Evolutionary conservation across 495 filamentous ascomycete species (phyloP), one percentile per base, ranked within the genome.

Genomic region (Platismatia glauca): DNA sequence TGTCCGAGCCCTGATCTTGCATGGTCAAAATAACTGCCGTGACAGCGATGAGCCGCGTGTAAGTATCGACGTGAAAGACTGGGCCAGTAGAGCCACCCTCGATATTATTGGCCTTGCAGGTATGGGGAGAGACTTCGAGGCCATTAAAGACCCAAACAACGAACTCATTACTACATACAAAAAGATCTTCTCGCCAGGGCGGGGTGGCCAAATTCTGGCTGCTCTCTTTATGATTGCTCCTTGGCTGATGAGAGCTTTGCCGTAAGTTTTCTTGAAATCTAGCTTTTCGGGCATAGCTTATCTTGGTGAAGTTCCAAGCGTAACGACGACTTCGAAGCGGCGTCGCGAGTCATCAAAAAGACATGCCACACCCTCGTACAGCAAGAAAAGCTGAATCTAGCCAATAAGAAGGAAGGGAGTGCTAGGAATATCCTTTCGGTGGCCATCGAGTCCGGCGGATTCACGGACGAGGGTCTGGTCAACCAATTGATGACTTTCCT

Each of bases 81-180:
- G 77, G 76, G 62, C 61, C 18, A 72, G 71, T 27, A 78, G 88
- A 15, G 81, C 80, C 4, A 88, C 89, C 0, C 81, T 93, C 20
- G 89, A 93, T 65, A 91, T 91, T 58, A 87, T 93, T 63, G 88
- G 89, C 35, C 64, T 83, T 3, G 84, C 87, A 0, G 89, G 88
- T 1, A 76, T 93, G 35, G 89, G 87, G 1, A 76, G 81, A 38
- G 85, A 91, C 62, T 91, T 93, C 66, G 74, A 78, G n/a, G 79
- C 88, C 16, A 78, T 92, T 34, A 63, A 78, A 34, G 72, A 87
- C 65, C 81, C 82, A 0, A 67, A 79, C 13, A 82, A 78, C 62
- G 73, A 77, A 62, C 78, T 92, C 37, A 78, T 74, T 55, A 58
- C 39, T 13, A 83, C 79, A 4, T 90, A 89, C 70, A 69, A 73